Base-by-base conservation (phyloP, 2,329 filamentous ascomycete genomes). In the Fusarium mexicanum region DNA sequence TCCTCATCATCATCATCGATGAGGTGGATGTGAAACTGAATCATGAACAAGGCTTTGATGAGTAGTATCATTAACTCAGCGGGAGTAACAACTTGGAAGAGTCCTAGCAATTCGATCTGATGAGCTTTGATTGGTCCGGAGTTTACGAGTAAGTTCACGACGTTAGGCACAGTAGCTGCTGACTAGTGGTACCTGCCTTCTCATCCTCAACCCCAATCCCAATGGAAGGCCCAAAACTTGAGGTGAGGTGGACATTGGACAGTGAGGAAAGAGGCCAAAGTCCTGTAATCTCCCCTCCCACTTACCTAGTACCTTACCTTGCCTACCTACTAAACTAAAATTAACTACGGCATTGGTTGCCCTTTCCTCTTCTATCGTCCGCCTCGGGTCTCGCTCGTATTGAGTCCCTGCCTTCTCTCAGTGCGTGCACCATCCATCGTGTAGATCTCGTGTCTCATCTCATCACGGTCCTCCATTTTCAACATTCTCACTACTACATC, bases 201-300 rank as follows among this genome's bases (percentile, higher is more conserved):
- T 18, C 58, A 53, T 71, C 26, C 40, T 26, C 57, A 67, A 59
- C 51, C 14, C 33, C 33, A 35, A 35, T 35, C 33, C 33, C 16
- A 35, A 35, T 35, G 33, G 14, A 35, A 17, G 16, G 33, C 33
- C 33, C 33, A 35, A 35, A 35, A 35, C 33, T 35, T 17, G 33
- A 35, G 33, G 33, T 57, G 41, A 66, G 64, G 29, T 51, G 29
- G 48, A 51, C 29, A 51, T 51, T 70, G 57, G 48, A 54, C 43
- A 57, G 54, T 17, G 31, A 50, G 67, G 48, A 63, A 57, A 72
- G 48, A 66, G 53, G 44, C 64, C 51, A 66, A 53, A 43, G 65
- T 77, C 75, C 75, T 77, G 75, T 63, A 77, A 77, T 77, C 62
- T 77, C 75, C 29, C 57, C 62, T 77, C 73, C 24, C 38, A 44